Evolutionary conservation across 371 early-diverging fungal species (phyloP), one percentile per base, ranked within the genome.

Genomic region (Mortierella sp.): DNA sequence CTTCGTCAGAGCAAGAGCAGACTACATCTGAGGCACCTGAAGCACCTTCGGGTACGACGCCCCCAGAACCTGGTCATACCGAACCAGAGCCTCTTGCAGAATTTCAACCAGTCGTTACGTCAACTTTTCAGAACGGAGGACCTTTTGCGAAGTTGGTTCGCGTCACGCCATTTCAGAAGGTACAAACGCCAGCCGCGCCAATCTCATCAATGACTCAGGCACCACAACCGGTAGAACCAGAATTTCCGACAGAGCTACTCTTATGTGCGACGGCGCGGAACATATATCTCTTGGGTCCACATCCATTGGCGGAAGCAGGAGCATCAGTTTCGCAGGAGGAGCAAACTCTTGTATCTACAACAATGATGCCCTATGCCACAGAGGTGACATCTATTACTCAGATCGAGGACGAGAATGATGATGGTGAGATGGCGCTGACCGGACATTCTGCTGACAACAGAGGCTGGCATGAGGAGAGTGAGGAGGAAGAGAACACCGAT

Each of bases 221-320:
- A 38, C 42, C 58, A 31, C 2, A 72, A 26, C 54, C 31, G 42
- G 34, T 47, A 34, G 44, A 9, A 28, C 75, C 78, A 42, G 72
- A 70, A 13, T 73, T 73, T 38, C 86, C 82, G 3, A 34, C 55
- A 31, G 79, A 82, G 60, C 73, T 85, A 0, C 28, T 85, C 13
- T 19, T 79, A 19, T 85, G 80, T 50, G 82, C 82, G 1, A 85
- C 86, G 0, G 63, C 86, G 11, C 74, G 82, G 5, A 85, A 85
- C 28, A 82, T 85, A 26, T 85, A 85, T 48, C 50, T 85, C 28
- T 60, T 84, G 19, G 38, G 84, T 54, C 75, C 34, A 24, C 44
- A 84, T 68, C 70, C 73, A 0, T 38, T 73, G 55, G 70, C 76
- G 3, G 55, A 70, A 2, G 71, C 34, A 54, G 14, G 55, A 26